These are phyloP conservation scores for Coemansia asiatica DNA, from an alignment of 192 early-diverging fungal species.

Conservation along the genomic window DNA sequence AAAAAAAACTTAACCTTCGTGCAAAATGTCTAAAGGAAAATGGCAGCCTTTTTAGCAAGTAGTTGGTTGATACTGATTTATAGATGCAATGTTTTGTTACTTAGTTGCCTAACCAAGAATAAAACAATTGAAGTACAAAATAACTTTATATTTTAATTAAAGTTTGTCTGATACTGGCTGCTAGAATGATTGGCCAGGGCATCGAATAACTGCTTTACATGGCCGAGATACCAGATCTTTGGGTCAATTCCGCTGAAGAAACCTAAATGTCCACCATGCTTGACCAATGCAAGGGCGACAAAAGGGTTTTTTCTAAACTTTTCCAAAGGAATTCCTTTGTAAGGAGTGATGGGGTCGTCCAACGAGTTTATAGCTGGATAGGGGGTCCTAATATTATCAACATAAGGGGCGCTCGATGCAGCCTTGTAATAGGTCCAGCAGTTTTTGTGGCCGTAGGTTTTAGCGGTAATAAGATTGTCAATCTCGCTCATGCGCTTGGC, in stretches of 20 bases:
- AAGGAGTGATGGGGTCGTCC: constrained; percentile 81
- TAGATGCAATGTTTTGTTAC: too few species aligned
- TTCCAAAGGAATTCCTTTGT: constrained; percentile 68
- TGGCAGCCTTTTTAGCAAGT: too few species aligned
- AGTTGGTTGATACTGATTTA: too few species aligned
- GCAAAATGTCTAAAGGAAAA: too few species aligned
- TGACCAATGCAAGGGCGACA: constrained; percentile 72
- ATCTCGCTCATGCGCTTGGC: constrained; percentile 70
- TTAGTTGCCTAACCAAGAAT: too few species aligned
- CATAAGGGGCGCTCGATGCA: constrained; percentile 57
- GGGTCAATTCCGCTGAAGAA: constrained; percentile 58
- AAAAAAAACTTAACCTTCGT: too few species aligned
- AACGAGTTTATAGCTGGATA: constrained; percentile 76
- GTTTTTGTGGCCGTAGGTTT: constrained; percentile 72
- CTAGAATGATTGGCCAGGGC: not conserved
- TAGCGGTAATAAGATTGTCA: constrained; percentile 71
- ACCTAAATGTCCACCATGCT: constrained; percentile 86
- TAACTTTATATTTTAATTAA: too few species aligned
- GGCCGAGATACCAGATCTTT: constrained; percentile 61
- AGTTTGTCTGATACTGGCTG: too few species aligned
- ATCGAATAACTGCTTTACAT: constrained; percentile 60
- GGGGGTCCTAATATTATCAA: constrained; percentile 67
- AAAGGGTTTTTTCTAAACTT: constrained; percentile 74
- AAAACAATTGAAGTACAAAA: not conserved
- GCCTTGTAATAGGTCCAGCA: constrained; percentile 79